Evolutionary conservation across 192 early-diverging fungal species (phyloP), one percentile per base, ranked within the genome.

Genomic region (Coemansia javaensis): DNA sequence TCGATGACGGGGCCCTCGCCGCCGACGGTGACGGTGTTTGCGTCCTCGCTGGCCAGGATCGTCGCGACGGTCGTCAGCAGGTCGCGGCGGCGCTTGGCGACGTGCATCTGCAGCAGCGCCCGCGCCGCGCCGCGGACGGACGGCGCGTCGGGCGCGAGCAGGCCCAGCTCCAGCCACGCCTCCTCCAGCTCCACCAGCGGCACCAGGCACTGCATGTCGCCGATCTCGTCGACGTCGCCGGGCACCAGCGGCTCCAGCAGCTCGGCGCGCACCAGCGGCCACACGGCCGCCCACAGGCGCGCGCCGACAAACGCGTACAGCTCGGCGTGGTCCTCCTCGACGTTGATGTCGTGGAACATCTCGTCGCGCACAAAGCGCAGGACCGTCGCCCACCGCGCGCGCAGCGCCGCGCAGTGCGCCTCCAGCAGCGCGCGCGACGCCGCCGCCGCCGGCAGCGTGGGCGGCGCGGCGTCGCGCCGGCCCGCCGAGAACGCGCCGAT

Each of bases 111-210:
- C 37, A 64, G 47, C 52, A 63, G 22, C 28, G 49, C 24, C 5
- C 53, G 41, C 21, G 63, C 48, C 22, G 61, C 58, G 16, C 47
- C 49, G 18, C 49, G 53, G 17, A 73, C 50, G 28, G 18, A 42
- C 36, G 53, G 33, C 16, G 40, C 31, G 24, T 61, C 57, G 0
- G 48, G 16, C 11, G 56, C 6, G 9, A 73, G 44, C 6, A 73
- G 53, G 10, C 56, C 61, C 0, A 36, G 37, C 35, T 49, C 55
- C 20, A 65, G 43, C 69, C 69, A 73, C 18, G 39, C 32, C 8
- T 73, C 57, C 39, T 73, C 69, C 5, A 61, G 48, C 53, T 57
- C 53, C 31, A 65, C 24, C 33, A 73, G 48, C 15, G 61, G 61
- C 31, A 44, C 41, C 62, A 73, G 45, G 8, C 41, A 41, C 25